These are phyloP conservation scores for Dorcoceras hygrometricum DNA, from an alignment of 257 asterid genomes.

Conservation along the genomic window DNA sequence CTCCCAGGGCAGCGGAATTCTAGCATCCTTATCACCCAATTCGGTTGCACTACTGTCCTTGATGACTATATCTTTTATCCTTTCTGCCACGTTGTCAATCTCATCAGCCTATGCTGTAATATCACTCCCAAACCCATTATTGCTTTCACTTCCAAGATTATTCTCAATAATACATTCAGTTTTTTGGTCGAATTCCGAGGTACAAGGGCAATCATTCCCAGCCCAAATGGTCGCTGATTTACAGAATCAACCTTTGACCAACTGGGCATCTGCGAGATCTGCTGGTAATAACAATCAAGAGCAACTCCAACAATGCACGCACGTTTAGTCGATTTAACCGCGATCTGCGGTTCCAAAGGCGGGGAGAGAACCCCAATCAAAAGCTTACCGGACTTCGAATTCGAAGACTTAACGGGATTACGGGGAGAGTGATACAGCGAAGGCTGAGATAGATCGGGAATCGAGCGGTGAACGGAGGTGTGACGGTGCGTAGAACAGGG, in stretches of 20 bases:
- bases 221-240: conserved; percentile 69
- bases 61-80: conserved; percentile 29
- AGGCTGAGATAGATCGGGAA: conserved; percentile 90
- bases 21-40: conserved; percentile 35
- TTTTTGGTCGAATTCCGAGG: conserved; percentile 50
- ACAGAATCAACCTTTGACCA: conserved; percentile 89
- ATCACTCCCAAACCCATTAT: conserved; percentile 35
- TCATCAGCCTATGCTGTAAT: conserved; percentile 35
- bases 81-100: conserved; percentile 38
- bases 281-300: conserved; percentile 76
- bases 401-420: conserved; percentile 38
- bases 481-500: too few relatives aligned
- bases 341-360: conserved; percentile 78
- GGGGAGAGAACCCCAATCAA: conserved; percentile 61
- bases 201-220: conserved; percentile 76
- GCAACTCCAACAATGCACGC: conserved; percentile 88
- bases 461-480: too few relatives aligned
- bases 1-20: conserved; percentile 96
- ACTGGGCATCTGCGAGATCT: conserved; percentile 84
- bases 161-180: conserved; percentile 29
- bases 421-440: conserved; percentile 83
- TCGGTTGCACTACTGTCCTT: conserved; percentile 27
- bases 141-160: conserved; percentile 18
- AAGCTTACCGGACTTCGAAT: conserved; percentile 28
- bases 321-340: conserved; percentile 88